phyloP scores from a whole-genome alignment of 1,139 yeast species.

The Suhomyces yuchorum region DNA sequence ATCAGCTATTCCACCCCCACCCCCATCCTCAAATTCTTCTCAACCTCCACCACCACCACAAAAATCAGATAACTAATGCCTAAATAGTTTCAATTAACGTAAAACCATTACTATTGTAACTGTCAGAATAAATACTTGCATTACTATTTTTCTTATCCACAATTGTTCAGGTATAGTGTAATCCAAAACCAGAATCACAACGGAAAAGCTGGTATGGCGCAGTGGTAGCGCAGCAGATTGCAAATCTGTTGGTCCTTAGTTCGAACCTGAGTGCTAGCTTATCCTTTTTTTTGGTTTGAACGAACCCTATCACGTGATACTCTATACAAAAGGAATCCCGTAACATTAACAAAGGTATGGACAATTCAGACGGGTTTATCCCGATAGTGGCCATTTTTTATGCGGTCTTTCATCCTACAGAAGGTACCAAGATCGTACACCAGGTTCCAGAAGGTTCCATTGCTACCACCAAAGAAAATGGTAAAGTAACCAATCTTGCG shows the following conservation, averaged over 20 bases:
- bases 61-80: background rate
- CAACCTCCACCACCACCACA: background rate
- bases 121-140: too few species aligned
- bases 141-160: too few species aligned
- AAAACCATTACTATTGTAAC: too few species aligned
- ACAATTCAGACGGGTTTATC: slow-evolving; percentile 61
- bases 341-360: slow-evolving; percentile 26
- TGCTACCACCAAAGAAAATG: slow-evolving; percentile 28
- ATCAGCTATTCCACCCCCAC: background rate
- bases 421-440: slow-evolving; percentile 90
- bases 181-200: background rate
- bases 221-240: slow-evolving; percentile 61
- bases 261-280: slow-evolving; percentile 52
- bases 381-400: slow-evolving; percentile 88
- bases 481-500: background rate
- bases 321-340: background rate
- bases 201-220: slow-evolving; percentile 49
- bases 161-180: background rate
- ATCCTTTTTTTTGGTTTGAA: slow-evolving; percentile 18
- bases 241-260: slow-evolving; percentile 59
- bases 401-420: slow-evolving; percentile 91
- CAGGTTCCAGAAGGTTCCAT: slow-evolving; percentile 79
- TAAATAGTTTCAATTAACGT: background rate
- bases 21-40: slow-evolving; percentile 2
- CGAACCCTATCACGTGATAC: slow-evolving; percentile 7